Conservation (phyloP, 345 rosid species). For the Citrus sp. region DNA sequence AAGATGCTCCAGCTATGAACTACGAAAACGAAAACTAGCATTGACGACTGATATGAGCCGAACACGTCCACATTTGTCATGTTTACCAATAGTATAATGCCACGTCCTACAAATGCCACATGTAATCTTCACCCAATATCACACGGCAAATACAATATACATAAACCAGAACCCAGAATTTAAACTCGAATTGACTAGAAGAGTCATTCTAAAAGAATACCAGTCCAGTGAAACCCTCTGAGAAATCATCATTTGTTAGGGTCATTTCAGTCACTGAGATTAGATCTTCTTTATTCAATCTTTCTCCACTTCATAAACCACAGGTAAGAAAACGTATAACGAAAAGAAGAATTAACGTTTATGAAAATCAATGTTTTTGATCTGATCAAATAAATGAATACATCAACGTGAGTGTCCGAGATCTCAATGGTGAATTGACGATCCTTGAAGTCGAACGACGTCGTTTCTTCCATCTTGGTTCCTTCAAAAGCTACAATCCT, state of each 20-base stretch:
- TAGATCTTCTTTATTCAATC: not conserved
- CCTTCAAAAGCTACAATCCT: not conserved
- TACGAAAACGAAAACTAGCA: too few species aligned
- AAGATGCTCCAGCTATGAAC: not conserved
- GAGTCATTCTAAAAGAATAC: not conserved
- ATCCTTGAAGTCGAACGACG: not conserved
- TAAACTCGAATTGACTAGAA: not conserved
- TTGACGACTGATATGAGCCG: not conserved
- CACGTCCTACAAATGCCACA: slow-evolving; percentile 12
- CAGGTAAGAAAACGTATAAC: not conserved
- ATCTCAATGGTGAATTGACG: not conserved
- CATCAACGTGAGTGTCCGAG: not conserved
- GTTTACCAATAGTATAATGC: slow-evolving; percentile 9
- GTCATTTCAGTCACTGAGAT: slow-evolving; percentile 1
- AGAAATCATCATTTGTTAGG: not conserved
- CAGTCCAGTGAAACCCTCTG: too few species aligned
- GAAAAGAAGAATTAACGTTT: not conserved
- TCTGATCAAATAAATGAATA: slow-evolving; percentile 1
- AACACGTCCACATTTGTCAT: slow-evolving; percentile 16
- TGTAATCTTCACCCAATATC: not conserved
- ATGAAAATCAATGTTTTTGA: not conserved
- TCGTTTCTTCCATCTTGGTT: not conserved
- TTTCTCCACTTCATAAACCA: not conserved
- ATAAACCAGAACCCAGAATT: slow-evolving; percentile 1
- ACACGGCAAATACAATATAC: not conserved